Evolutionary conservation across 2,329 filamentous ascomycete species (phyloP), one percentile per base, ranked within the genome.

Genomic region (Nigrospora osmanthi): DNA sequence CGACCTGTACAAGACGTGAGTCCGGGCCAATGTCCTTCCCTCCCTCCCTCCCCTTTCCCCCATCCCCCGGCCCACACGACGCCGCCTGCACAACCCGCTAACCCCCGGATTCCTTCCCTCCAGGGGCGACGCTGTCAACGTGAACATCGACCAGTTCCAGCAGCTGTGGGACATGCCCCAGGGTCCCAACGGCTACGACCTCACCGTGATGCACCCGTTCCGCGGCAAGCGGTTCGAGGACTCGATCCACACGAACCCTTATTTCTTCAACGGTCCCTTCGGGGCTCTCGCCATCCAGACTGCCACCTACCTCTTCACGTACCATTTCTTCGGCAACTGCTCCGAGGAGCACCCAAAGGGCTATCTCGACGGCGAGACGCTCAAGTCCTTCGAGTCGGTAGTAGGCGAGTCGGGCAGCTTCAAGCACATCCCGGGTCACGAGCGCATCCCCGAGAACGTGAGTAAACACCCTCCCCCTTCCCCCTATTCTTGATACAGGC

Each of bases 371-470:
- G 43, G 13, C 31, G 40, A 42, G 46, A 42, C 40, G 35, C 38
- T 19, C 38, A 48, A 34, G 43, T 42, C 33, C 31, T 48, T 31
- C n/a, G 15, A 45, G 34, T 43, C 42, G 36, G 61, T 65, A 47
- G 64, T 62, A 11, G 59, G 57, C 28, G 62, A 65, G 35, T 53
- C 28, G 46, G 23, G 23, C 7, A 28, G 23, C 23, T 28, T 28
- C 23, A 28, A 28, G 23, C 23, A 28, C 7, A 28, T 28, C 23
- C 23, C 23, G 5, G 23, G 23, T 7, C 23, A 63, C 37, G 68
- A 72, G 50, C 54, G 58, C 9, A 68, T 72, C 45, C 68, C 69
- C 3, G 57, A 68, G 34, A 67, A 70, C 52, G 23, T 28, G 23
- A 28, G 23, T 7, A 2, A 2, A 6, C 4, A 7, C 23, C 23